phyloP scores from a whole-genome alignment of 768 basidiomycete species.

The Serendipita sp. region DNA sequence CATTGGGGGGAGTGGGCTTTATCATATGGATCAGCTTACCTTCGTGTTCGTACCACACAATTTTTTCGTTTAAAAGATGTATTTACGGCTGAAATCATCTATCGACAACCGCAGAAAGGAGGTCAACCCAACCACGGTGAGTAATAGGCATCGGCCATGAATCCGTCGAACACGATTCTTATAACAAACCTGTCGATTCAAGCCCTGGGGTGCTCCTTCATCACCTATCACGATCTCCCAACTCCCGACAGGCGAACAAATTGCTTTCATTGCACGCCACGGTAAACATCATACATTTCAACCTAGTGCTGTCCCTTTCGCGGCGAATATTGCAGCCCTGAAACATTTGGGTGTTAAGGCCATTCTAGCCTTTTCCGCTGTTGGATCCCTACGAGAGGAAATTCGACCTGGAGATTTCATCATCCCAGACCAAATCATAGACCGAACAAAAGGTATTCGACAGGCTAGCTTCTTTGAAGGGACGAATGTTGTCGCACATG shows the following conservation, averaged over 20 bases:
- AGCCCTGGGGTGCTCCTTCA: conserved; percentile 91
- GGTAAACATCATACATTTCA: conserved; percentile 62
- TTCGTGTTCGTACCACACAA: conserved; percentile 46
- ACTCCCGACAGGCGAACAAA: conserved; percentile 60
- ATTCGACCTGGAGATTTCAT: conserved; percentile 79
- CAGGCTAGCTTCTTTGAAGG: conserved; percentile 77
- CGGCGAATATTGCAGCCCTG: conserved; percentile 91
- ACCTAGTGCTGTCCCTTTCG: conserved; percentile 65
- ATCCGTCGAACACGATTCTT: background rate
- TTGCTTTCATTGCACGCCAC: conserved; percentile 89
- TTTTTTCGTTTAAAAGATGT: background rate
- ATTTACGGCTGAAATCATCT: background rate
- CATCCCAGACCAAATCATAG: conserved; percentile 85
- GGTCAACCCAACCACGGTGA: conserved; percentile 67
- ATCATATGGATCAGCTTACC: conserved; percentile 82
- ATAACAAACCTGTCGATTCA: background rate
- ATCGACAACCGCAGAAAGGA: conserved; percentile 32
- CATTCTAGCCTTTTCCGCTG: conserved; percentile 87
- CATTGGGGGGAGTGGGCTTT: conserved; percentile 84
- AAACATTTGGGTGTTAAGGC: conserved; percentile 81
- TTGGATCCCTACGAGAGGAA: conserved; percentile 87
- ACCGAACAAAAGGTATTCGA: conserved; percentile 89
- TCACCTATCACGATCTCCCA: conserved; percentile 83
- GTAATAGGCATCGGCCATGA: conserved; percentile 13
- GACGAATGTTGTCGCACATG: conserved; percentile 71